phyloP scores from a whole-genome alignment of 306 rosid genomes.

The Inga laurina region DNA sequence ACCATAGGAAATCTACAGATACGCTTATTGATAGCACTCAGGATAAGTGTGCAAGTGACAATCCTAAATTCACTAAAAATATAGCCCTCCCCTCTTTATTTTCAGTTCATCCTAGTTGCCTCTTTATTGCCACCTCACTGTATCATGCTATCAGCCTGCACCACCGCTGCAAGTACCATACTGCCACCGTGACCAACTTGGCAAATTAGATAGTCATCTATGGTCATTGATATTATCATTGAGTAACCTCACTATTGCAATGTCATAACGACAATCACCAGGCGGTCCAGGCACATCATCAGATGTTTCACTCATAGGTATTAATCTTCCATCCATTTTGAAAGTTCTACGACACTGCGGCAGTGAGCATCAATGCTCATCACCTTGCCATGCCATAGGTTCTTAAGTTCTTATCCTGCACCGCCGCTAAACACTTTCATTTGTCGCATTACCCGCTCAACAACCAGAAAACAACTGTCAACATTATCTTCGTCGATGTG shows the following conservation, averaged over 20 bases:
- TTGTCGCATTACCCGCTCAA: background rate
- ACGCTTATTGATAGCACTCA: constrained; percentile 4
- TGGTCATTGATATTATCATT: background rate
- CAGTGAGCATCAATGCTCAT: background rate
- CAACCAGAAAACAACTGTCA: background rate
- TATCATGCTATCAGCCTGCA: background rate
- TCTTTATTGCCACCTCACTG: background rate
- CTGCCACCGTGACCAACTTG: background rate
- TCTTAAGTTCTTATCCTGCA: constrained; percentile 3
- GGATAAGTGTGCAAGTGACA: background rate
- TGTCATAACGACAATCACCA: constrained; percentile 1
- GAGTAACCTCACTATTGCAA: background rate
- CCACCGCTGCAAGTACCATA: background rate
- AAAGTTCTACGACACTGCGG: background rate
- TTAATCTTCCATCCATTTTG: constrained; percentile 2
- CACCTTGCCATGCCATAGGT: constrained; percentile 2
- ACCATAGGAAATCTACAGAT: background rate
- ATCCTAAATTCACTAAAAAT: constrained; percentile 9
- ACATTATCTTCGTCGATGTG: background rate
- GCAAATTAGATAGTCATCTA: background rate
- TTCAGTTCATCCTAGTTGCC: background rate
- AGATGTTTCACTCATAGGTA: background rate
- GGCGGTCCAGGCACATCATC: background rate
- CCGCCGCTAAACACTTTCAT: background rate
- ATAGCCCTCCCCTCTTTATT: background rate